Evolutionary conservation across 257 asterid species (phyloP), one percentile per base, ranked within the genome.

Genomic region (Cynanchum wilfordii): DNA sequence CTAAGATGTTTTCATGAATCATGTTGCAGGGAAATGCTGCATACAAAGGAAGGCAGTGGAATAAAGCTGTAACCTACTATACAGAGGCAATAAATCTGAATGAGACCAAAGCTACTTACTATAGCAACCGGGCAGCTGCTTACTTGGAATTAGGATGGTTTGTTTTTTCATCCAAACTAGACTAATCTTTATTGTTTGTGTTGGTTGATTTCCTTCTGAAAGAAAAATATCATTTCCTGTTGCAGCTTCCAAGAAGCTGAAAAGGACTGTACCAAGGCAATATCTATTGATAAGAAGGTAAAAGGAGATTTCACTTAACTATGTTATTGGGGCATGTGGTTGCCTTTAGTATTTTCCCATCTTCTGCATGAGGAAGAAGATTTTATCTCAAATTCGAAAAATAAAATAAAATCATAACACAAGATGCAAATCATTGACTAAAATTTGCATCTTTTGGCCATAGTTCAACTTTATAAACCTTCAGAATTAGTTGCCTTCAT

Each of bases 111-210:
- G 87, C 97, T 40, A 86, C 96, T 60, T 92, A 85, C 84, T 87
- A 86, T 83, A 86, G 89, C 89, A 95, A 95, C 69, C 82, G 99
- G 50, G 99, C 99, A 71, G 98, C 98, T 78, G 99, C 98, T 74
- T 87, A 86, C 79, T 83, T 95, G 90, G 98, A 95, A 86, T 76
- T 95, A 81, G 97, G 91, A 88, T 87, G 99, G 99, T 92, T 30
- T 29, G 84, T 76, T 67, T 60, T 79, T 5, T 50, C 60, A 16
- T 74, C 42, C 63, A 64, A 68, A 75, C 79, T 57, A 55, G 59
- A 47, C 64, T 33, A 47, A 63, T 69, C 29, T 62, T 19, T 67
- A 49, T 22, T 66, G 42, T 45, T 55, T 68, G 5, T 30, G 55
- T 40, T 62, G 63, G 17, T 38, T 72, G 49, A 3, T 9, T 45